Conservation (phyloP, 2,329 filamentous ascomycete species). For the Dactylellina parvicollis region DNA sequence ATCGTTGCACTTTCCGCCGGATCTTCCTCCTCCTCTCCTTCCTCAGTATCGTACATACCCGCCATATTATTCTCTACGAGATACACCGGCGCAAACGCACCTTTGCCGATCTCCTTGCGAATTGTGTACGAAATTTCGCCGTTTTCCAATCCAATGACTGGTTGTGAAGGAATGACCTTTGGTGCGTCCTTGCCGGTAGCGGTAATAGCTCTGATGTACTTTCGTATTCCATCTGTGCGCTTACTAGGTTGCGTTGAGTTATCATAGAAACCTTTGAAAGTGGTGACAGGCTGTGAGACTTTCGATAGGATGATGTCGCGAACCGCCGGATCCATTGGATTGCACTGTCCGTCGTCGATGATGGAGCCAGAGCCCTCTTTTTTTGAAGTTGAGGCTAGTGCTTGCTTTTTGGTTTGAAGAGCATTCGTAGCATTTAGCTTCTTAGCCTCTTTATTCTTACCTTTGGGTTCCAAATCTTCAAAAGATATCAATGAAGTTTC, state of each 20-base stretch:
- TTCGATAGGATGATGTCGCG: constrained; percentile 78
- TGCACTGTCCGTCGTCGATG: constrained; percentile 84
- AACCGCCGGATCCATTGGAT: constrained; percentile 82
- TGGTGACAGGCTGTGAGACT: constrained; percentile 75
- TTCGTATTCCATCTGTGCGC: constrained; percentile 79
- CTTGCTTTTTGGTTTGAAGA: constrained; percentile 53
- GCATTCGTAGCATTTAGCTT: constrained; percentile 49
- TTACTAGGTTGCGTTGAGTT: constrained; percentile 72
- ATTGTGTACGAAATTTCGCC: constrained; percentile 73
- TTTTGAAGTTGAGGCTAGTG: constrained; percentile 56
- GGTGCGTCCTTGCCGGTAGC: constrained; percentile 65
- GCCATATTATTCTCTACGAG: constrained; percentile 77
- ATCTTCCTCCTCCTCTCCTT: constrained; percentile 64
- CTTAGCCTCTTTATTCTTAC: constrained; percentile 8
- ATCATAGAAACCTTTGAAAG: constrained; percentile 83
- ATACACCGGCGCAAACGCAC: constrained; percentile 95
- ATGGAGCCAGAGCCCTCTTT: constrained; percentile 68
- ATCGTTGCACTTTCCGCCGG: constrained; percentile 68
- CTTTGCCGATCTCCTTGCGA: constrained; percentile 86
- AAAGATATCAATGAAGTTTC: constrained; percentile 50
- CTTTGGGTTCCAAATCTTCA: constrained; percentile 40
- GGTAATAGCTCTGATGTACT: constrained; percentile 75
- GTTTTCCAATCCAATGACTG: constrained; percentile 39
- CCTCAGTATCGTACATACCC: constrained; percentile 61
- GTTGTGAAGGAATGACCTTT: constrained; percentile 40